Percentiles rank a stretch among this genome's conserved stretches.
Evolutionary conservation across 1,284 basidiomycete genomes (phyloP).

Genomic region (Moesziomyces parantarcticus): DNA sequence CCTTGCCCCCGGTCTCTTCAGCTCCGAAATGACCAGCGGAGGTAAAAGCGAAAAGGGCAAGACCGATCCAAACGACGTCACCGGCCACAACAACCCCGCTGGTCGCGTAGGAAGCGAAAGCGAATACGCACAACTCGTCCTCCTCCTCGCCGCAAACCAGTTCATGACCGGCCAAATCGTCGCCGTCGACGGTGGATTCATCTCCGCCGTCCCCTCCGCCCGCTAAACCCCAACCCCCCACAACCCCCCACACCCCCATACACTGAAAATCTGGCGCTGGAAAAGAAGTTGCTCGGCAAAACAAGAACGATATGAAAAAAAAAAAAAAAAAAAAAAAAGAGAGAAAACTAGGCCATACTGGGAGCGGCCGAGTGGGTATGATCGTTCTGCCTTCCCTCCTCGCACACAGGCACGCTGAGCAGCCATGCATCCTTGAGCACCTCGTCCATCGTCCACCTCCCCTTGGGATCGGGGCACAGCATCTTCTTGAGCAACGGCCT

Average conservation of each 20-base stretch:
- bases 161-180: conserved; percentile 57
- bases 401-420: conserved; percentile 33
- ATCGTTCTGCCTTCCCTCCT: conserved; percentile 42
- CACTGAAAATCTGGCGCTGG: neutral
- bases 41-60: conserved; percentile 26
- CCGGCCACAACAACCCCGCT: conserved; percentile 44
- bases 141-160: conserved; percentile 46
- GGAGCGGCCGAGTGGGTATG: conserved; percentile 40
- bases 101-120: conserved; percentile 45
- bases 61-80: conserved; percentile 23
- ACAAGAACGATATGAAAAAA: neutral
- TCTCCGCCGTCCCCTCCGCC: conserved; percentile 36
- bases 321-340: neutral
- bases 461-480: conserved; percentile 92
- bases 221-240: conserved; percentile 8
- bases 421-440: conserved; percentile 86
- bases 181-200: conserved; percentile 57
- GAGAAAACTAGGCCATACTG: neutral
- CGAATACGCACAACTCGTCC: conserved; percentile 52
- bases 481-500: conserved; percentile 88
- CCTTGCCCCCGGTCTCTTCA: conserved; percentile 57
- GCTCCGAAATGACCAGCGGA: conserved; percentile 53
- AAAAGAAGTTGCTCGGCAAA: no score
- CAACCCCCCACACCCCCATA: no score
- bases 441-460: conserved; percentile 82